phyloP scores from a whole-genome alignment of 176 grass and related monocot genomes.

The Otatea glauca region DNA sequence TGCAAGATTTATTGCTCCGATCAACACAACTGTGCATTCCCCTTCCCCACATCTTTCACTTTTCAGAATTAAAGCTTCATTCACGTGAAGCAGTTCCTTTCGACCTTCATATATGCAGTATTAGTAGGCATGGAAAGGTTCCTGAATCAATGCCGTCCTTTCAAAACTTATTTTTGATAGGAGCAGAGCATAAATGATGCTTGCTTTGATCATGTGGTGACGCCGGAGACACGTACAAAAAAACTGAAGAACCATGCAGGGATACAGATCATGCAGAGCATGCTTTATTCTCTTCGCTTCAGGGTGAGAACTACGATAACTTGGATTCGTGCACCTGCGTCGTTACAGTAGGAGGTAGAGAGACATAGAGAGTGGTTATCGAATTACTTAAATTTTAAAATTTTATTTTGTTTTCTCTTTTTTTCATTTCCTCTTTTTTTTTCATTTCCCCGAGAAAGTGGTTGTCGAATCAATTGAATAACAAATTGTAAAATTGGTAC shows the following conservation, averaged over 20 bases:
- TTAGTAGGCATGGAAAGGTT: too few relatives aligned
- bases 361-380: too few relatives aligned
- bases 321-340: too few relatives aligned
- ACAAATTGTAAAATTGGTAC: too few relatives aligned
- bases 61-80: not conserved
- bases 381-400: too few relatives aligned
- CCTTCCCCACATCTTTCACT: not conserved
- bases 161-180: not conserved
- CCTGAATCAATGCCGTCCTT: too few relatives aligned
- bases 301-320: too few relatives aligned
- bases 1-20: not conserved
- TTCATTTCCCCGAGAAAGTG: too few relatives aligned
- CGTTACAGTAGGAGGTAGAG: too few relatives aligned
- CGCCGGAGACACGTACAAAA: not conserved
- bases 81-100: not conserved
- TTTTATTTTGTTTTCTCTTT: too few relatives aligned
- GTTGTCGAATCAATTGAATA: too few relatives aligned
- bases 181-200: not conserved
- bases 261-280: not conserved
- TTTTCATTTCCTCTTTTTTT: too few relatives aligned
- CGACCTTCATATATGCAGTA: not conserved
- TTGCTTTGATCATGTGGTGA: slow-evolving; percentile 27
- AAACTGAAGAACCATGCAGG: slow-evolving; percentile 29
- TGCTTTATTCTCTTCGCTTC: not conserved
- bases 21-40: not conserved